Evolutionary conservation across 306 rosid genomes (phyloP).

Genomic region (Amphicarpaea edgeworthii): DNA sequence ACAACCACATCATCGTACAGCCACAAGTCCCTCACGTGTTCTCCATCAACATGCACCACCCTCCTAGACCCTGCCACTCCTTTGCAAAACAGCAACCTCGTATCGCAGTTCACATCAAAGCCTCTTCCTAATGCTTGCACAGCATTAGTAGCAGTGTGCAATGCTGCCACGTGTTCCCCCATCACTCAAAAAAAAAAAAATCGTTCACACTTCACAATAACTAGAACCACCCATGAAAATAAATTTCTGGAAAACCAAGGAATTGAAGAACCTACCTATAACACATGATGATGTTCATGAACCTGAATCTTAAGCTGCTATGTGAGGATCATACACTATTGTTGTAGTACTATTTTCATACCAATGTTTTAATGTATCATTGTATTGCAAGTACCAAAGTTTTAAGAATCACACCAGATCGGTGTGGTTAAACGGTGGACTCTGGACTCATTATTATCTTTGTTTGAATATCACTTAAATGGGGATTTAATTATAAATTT

Average conservation of each 20-base stretch:
- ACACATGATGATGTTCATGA: slow-evolving; percentile 26
- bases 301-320: slow-evolving; percentile 27
- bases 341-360: too few species aligned
- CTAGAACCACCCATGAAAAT: background rate
- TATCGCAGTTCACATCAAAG: slow-evolving; percentile 4
- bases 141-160: slow-evolving; percentile 3
- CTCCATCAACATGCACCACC: slow-evolving; percentile 6
- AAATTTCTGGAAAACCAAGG: background rate
- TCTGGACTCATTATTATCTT: background rate
- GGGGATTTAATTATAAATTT: background rate
- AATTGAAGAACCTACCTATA: background rate
- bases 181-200: background rate
- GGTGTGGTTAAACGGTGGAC: background rate
- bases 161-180: background rate
- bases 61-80: background rate
- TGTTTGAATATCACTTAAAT: background rate
- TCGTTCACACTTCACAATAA: too few species aligned
- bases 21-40: slow-evolving; percentile 1
- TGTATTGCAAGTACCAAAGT: too few species aligned
- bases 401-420: background rate
- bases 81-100: background rate
- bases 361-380: too few species aligned
- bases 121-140: background rate
- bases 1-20: background rate
- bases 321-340: background rate